Conservation (phyloP, 441 rosid genomes). For the Rhodomyrtus psidioides region DNA sequence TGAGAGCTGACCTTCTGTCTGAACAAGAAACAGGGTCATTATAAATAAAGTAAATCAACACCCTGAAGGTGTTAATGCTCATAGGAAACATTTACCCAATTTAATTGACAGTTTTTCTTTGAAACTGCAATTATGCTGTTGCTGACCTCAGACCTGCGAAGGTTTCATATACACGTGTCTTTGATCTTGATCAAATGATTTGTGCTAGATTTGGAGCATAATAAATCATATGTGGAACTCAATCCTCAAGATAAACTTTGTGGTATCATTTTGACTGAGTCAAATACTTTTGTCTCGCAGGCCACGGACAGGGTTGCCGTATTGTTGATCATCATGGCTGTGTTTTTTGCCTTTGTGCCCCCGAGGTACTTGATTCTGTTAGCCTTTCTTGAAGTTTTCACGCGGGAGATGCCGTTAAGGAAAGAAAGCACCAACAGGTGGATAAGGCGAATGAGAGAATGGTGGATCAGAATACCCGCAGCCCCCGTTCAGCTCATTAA, state of each 20-base stretch:
- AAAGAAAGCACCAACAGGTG: conserved; percentile 61
- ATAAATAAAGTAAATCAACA: neutral
- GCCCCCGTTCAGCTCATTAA: conserved; percentile 74
- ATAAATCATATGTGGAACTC: neutral
- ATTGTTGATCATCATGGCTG: conserved; percentile 41
- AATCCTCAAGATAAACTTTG: neutral
- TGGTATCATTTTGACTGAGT: neutral
- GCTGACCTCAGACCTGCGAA: neutral
- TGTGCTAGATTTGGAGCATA: neutral
- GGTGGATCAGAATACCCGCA: conserved; percentile 91
- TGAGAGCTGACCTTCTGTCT: neutral
- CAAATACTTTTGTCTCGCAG: conserved; percentile 19
- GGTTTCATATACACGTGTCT: neutral
- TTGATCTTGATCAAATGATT: neutral
- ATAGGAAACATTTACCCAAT: neutral
- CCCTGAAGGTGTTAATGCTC: neutral
- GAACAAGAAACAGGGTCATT: neutral
- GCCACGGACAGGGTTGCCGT: conserved; percentile 69
- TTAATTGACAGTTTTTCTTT: neutral
- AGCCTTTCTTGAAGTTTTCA: conserved; percentile 60
- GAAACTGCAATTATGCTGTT: neutral
- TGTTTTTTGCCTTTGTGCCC: conserved; percentile 49
- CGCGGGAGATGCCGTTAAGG: conserved; percentile 66
- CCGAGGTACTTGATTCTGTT: conserved; percentile 39
- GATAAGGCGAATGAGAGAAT: conserved; percentile 69